These are phyloP conservation scores for Colletotrichum eleusines DNA, from an alignment of 2,329 filamentous ascomycete species.

Conservation along the genomic window DNA sequence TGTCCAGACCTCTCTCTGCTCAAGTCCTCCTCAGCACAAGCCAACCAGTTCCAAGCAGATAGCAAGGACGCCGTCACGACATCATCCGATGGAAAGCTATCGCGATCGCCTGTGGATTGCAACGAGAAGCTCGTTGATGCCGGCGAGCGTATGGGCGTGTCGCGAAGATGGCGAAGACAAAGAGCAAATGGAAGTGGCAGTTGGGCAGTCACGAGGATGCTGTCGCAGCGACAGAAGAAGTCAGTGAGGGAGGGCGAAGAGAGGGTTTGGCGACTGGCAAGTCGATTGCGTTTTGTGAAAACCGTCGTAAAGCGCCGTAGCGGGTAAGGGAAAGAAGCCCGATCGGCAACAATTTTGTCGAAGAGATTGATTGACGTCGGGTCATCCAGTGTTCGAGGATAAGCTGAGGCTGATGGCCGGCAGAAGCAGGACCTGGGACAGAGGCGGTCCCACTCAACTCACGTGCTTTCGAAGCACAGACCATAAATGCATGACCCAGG, in stretches of 20 bases:
- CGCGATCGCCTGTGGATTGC: slow-evolving; percentile 27
- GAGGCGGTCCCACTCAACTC: slow-evolving; percentile 16
- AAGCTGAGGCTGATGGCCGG: neutral
- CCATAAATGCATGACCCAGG: neutral
- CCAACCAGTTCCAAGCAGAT: slow-evolving; percentile 41
- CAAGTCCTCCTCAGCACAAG: slow-evolving; percentile 37
- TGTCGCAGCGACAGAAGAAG: slow-evolving; percentile 4
- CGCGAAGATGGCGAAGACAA: slow-evolving; percentile 27
- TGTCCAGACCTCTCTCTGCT: slow-evolving; percentile 36
- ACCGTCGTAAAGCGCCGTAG: slow-evolving; percentile 8
- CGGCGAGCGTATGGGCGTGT: slow-evolving; percentile 20
- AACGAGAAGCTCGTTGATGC: slow-evolving; percentile 21
- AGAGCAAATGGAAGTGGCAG: slow-evolving; percentile 23
- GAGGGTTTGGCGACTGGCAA: neutral
- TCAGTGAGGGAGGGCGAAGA: slow-evolving; percentile 15
- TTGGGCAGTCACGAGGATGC: slow-evolving; percentile 29
- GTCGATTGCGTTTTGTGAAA: neutral
- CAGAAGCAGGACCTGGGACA: slow-evolving; percentile 3
- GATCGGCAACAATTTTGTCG: slow-evolving; percentile 8
- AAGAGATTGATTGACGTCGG: slow-evolving; percentile 7
- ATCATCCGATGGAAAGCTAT: slow-evolving; percentile 38
- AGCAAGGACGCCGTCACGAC: slow-evolving; percentile 24
- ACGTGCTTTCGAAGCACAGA: slow-evolving; percentile 27
- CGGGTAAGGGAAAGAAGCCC: neutral
- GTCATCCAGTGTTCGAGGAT: neutral